Conservation (phyloP, 192 early-diverging fungal species). For the Coemansia sp. region DNA sequence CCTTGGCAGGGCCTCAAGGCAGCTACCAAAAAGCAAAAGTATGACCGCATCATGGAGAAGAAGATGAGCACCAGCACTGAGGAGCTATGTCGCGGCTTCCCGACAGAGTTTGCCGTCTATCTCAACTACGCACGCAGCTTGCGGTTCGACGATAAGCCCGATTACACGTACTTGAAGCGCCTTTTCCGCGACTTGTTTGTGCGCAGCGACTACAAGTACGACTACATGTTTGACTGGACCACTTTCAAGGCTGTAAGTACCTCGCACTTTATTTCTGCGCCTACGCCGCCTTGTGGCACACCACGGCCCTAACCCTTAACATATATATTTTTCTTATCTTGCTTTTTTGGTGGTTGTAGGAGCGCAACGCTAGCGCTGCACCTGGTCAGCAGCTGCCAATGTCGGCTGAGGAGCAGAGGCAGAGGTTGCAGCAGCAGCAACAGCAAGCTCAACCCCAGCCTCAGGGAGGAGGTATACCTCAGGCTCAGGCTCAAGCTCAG, state of each 20-base stretch:
- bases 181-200: constrained; percentile 86
- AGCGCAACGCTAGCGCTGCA: constrained; percentile 31
- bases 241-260: constrained; percentile 55
- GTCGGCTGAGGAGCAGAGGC: constrained; percentile 45
- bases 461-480: constrained; percentile 10
- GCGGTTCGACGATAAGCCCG: constrained; percentile 91
- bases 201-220: constrained; percentile 81
- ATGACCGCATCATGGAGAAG: constrained; percentile 94
- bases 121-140: constrained; percentile 85
- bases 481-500: background rate
- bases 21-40: constrained; percentile 90
- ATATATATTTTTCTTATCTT: background rate
- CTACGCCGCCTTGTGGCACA: background rate
- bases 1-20: constrained; percentile 95
- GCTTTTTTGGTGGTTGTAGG: constrained; percentile 22
- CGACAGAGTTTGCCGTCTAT: constrained; percentile 86
- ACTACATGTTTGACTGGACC: constrained; percentile 94
- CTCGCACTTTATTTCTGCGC: background rate
- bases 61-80: constrained; percentile 89
- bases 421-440: constrained; percentile 27
- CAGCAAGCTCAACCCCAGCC: constrained; percentile 12
- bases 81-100: constrained; percentile 80
- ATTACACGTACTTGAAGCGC: constrained; percentile 87
- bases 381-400: constrained; percentile 39
- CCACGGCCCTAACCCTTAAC: background rate